Evolutionary conservation across 495 filamentous ascomycete genomes (phyloP), one percentile per base, ranked within the genome.

Genomic region (Lasiosphaeria miniovina): DNA sequence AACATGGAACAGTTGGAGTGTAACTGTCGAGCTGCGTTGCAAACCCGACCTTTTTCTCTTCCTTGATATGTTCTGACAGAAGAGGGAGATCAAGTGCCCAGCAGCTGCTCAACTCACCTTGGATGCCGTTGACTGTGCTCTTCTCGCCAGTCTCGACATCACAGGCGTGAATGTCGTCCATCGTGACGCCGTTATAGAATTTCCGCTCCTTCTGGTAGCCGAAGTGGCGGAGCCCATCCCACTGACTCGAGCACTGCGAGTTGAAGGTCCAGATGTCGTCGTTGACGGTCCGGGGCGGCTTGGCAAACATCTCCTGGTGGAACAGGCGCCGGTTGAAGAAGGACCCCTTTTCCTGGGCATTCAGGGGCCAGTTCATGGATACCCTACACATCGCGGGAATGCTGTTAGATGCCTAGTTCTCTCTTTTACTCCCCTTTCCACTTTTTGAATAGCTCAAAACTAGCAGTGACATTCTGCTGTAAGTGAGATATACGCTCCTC

Each of bases 221-320:
- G 46, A 69, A 79, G 64, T 80, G 77, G 11, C 77, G 70, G 36
- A 78, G 55, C 11, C 75, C 75, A 52, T 80, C 77, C 76, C 76
- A 78, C 58, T 78, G 74, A 52, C 68, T 70, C 4, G 67, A 68
- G 14, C 71, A 67, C 73, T 88, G 84, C 11, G 84, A 79, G 67
- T 88, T 88, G 64, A 88, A 83, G 11, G 74, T 77, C 76, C 83
- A 77, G 24, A 81, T 65, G 68, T 87, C 84, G 63, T 87, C 84
- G 57, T 86, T 86, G 36, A 85, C 78, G 24, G 63, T 60, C 45
- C 70, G 62, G 36, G 68, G 68, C 11, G 64, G 56, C 65, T 75
- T 77, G 34, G 66, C 63, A 54, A 71, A 67, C 24, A 80, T 52
- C 7, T 76, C 54, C 60, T 78, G 73, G 53, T 77, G 68, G 61